Conservation (phyloP, 2,329 filamentous ascomycete genomes). For the Fusarium sp. region DNA sequence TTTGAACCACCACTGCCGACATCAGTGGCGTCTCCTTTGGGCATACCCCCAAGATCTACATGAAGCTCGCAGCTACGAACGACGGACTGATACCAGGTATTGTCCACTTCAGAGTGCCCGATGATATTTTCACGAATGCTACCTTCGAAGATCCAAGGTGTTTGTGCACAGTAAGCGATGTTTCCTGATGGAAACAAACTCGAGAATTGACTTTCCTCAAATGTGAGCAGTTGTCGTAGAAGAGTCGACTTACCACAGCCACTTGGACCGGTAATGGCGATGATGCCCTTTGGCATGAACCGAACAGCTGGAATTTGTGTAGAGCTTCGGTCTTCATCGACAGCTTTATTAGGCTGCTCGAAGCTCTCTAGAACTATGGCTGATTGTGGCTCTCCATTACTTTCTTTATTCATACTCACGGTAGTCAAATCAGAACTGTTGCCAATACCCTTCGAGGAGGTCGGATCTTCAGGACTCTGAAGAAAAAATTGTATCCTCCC, state of each 20-base stretch:
- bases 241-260: slow-evolving; percentile 2
- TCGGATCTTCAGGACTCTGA: no score
- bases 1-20: slow-evolving; percentile 3
- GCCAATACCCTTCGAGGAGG: no score
- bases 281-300: background rate
- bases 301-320: no score
- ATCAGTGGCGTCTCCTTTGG: background rate
- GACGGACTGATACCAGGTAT: background rate
- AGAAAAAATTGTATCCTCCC: no score
- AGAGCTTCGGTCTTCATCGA: no score
- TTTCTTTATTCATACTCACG: no score
- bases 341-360: no score
- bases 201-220: background rate
- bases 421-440: no score
- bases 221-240: background rate
- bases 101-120: background rate
- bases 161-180: slow-evolving; percentile 1
- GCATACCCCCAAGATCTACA: background rate
- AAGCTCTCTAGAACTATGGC: no score
- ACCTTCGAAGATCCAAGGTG: slow-evolving; percentile 2
- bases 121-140: background rate
- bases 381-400: no score
- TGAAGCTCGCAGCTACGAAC: background rate
- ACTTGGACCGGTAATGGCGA: slow-evolving; percentile 2
- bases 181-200: background rate